Evolutionary conservation across 768 basidiomycete species (phyloP).

Genomic region (Termitomyces sp.): DNA sequence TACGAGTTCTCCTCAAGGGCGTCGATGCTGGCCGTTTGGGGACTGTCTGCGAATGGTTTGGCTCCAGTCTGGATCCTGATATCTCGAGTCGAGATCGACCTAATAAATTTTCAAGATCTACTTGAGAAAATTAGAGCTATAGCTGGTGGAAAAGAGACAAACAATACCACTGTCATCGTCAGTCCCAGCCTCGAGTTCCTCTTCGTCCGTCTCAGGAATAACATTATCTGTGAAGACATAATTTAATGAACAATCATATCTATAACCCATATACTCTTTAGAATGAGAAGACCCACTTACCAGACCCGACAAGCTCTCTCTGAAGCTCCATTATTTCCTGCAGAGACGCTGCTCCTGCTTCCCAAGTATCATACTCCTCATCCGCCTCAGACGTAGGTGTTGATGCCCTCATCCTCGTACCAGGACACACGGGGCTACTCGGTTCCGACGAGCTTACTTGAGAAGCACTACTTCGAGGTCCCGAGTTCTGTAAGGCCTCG

Average conservation of each 20-base stretch:
- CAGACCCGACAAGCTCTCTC: constrained; percentile 9
- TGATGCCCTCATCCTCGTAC: background rate
- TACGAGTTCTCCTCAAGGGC: constrained; percentile 31
- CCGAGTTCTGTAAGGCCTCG: background rate
- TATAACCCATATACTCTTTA: background rate
- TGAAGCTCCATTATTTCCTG: constrained; percentile 17
- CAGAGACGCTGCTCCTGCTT: constrained; percentile 17
- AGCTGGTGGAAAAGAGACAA: background rate
- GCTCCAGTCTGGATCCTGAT: background rate
- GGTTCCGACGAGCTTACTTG: background rate
- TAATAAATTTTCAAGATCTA: constrained; percentile 4
- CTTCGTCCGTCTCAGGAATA: constrained; percentile 6
- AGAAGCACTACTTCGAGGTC: background rate
- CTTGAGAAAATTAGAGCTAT: background rate
- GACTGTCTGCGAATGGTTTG: constrained; percentile 1
- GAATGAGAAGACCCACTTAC: background rate
- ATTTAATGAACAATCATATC: background rate
- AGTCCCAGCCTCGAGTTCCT: background rate
- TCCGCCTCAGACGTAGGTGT: constrained; percentile 6
- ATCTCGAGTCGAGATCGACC: background rate
- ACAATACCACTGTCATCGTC: constrained; percentile 5
- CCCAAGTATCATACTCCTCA: constrained; percentile 21
- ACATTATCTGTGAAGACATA: constrained; percentile 5
- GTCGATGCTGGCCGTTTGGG: constrained; percentile 2
- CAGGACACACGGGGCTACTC: background rate